Evolutionary conservation across 2,329 filamentous ascomycete species (phyloP), one percentile per base, ranked within the genome.

Genomic region (Ascosphaera apis): DNA sequence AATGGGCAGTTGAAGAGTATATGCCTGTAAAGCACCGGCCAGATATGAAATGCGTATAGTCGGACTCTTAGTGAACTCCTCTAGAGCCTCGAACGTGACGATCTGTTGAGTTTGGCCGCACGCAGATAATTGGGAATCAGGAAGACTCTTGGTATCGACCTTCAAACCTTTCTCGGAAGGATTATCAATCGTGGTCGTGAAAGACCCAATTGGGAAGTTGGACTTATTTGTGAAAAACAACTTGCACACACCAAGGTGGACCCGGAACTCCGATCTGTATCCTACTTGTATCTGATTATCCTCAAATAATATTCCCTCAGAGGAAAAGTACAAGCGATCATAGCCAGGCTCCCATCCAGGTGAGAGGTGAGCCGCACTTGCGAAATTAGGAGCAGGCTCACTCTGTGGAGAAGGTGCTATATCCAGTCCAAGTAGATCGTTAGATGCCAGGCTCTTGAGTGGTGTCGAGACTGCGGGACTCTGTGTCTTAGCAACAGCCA

Each of bases 151-250:
- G 41, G 82, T 72, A 49, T 95, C 88, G 56, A 82, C 77, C 27
- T 80, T 80, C 37, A 98, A 56, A 37, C 83, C 76, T 1, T 65
- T 51, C 0, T 66, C 62, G 13, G 58, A 51, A 1, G 58, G 60
- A 43, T 91, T 74, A 51, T 95, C 84, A 34, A 95, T 61, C 0
- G 86, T 91, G 1, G 88, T 95, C 0, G 88, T 95, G 52, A 98
- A 91, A 0, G 84, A 92, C 37, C 73, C 78, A 47, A 98, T 77
- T 0, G 77, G 60, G 27, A 78, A 76, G 0, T 81, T 74, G 1
- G 82, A 83, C 59, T 92, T 92, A 63, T 98, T 98, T 41, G 75
- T 79, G 53, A 95, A 92, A 56, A 95, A 98, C 36, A 92, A 61
- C 47, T 98, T 95, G 42, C 98, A 62, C 48, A 88, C 92, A 31